Base-by-base conservation (phyloP, 306 rosid species). In the Lagenaria siceraria region DNA sequence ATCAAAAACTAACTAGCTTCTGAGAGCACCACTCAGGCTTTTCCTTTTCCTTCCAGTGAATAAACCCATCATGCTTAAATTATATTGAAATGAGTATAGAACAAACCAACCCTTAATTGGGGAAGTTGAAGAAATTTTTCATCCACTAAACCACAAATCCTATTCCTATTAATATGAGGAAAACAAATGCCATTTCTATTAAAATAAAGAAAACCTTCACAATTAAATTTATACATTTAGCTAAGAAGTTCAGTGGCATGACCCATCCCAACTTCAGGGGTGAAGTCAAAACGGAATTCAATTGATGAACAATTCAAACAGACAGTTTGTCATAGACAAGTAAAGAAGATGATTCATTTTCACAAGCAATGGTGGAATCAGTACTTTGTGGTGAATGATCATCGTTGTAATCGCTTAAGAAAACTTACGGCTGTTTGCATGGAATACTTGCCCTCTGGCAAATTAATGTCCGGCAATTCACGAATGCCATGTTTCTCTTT, bases 401-500 rank as follows among this genome's bases (percentile, higher is more conserved):
- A 29, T 73, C 77, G n/a, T 29, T 73, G 31, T 51, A 73, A 8
- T 73, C 38, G 80, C 65, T 27, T 22, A 73, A 83, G 81, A 62
- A 76, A 62, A 90, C 96, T 89, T 80, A 96, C 99, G 3, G 83
- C 65, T 79, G 83, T 78, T 80, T 89, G 88, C 42, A 33, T 56
- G 54, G 86, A 51, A 81, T 83, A 74, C 82, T 92, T 95, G 71
- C 84, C 91, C 40, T 43, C 88, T 8, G 85, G 43, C 79, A 84
- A 68, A 81, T 90, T 95, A 74, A 88, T 85, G 82, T 90, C 97
- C 0, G 90, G 90, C 65, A 90, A 80, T 78, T 90, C 88, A 68
- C 85, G 83, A 54, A 79, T 74, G 66, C 90, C 92, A 77, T 87
- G 91, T 86, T 86, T 96, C 74, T 81, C 93, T 88, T 85, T 92